Evolutionary conservation across 2,329 filamentous ascomycete genomes (phyloP).

Genomic region (Bipolaris zeicola): DNA sequence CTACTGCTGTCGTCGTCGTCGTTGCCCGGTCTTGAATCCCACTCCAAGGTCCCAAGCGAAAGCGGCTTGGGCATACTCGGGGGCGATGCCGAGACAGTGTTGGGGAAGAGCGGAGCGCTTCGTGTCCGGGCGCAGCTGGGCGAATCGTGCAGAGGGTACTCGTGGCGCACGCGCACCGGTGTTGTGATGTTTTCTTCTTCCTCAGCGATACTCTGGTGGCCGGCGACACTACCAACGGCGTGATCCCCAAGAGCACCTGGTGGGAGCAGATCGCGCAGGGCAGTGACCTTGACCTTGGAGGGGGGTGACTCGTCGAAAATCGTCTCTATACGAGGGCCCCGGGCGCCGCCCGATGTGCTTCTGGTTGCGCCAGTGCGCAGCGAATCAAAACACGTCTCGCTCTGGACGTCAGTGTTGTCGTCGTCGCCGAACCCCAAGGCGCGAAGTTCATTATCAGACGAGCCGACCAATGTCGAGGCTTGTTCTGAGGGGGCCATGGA

Average conservation of each 20-base stretch:
- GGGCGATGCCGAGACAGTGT: slow-evolving; percentile 52
- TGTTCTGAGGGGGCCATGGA: slow-evolving; percentile 65
- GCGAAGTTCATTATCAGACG: slow-evolving; percentile 67
- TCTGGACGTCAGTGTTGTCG: slow-evolving; percentile 78
- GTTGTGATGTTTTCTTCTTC: slow-evolving; percentile 58
- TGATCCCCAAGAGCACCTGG: slow-evolving; percentile 52
- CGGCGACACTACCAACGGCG: slow-evolving; percentile 38
- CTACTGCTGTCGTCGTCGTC: slow-evolving; percentile 46
- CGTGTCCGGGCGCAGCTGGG: slow-evolving; percentile 40
- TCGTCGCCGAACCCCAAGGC: slow-evolving; percentile 72
- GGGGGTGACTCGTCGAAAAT: slow-evolving; percentile 79
- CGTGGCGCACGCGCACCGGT: slow-evolving; percentile 52
- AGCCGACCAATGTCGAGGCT: slow-evolving; percentile 70
- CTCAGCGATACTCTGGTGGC: slow-evolving; percentile 55
- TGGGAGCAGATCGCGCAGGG: slow-evolving; percentile 56
- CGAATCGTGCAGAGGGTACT: slow-evolving; percentile 44
- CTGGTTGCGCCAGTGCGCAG: slow-evolving; percentile 72
- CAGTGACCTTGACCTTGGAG: slow-evolving; percentile 51
- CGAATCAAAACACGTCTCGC: slow-evolving; percentile 78
- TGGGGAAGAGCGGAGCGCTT: slow-evolving; percentile 47
- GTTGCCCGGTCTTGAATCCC: slow-evolving; percentile 47
- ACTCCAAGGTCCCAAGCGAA: slow-evolving; percentile 49
- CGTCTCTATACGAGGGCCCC: slow-evolving; percentile 74
- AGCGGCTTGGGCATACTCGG: slow-evolving; percentile 52
- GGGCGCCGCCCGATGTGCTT: slow-evolving; percentile 65